phyloP scores from a whole-genome alignment of 2,329 filamentous ascomycete species.

The Pseudocercospora musae region DNA sequence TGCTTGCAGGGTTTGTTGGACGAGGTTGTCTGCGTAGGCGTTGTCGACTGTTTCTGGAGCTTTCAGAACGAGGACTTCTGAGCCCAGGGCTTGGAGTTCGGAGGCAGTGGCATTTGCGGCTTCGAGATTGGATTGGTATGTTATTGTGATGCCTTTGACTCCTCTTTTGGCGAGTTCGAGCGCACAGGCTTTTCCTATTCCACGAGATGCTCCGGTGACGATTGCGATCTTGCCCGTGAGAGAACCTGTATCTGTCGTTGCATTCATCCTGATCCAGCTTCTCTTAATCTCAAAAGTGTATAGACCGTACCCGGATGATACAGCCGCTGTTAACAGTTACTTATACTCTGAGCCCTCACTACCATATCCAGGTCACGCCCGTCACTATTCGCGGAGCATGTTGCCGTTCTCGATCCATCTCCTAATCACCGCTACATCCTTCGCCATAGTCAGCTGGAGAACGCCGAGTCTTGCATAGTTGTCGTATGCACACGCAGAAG shows the following conservation, averaged over 20 bases:
- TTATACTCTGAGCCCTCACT: no score
- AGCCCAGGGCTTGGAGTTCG: slow-evolving; percentile 30
- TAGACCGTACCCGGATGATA: no score
- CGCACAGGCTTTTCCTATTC: slow-evolving; percentile 49
- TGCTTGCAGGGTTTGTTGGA: slow-evolving; percentile 6
- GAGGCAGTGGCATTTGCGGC: slow-evolving; percentile 18
- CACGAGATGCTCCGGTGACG: slow-evolving; percentile 50
- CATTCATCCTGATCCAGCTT: no score
- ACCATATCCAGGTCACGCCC: no score
- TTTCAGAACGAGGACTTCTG: slow-evolving; percentile 39
- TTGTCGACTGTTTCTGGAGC: not conserved
- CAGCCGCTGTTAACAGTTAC: no score
- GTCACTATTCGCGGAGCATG: no score
- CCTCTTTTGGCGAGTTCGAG: slow-evolving; percentile 48
- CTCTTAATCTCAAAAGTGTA: no score
- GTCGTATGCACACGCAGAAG: not conserved
- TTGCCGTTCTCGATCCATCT: no score
- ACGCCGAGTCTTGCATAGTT: not conserved
- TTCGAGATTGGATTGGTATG: slow-evolving; percentile 29
- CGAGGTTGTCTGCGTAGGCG: slow-evolving; percentile 1
- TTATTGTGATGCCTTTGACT: slow-evolving; percentile 43
- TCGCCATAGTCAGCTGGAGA: not conserved
- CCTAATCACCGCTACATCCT: no score
- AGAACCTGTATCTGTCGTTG: not conserved
- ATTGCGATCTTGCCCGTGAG: slow-evolving; percentile 36